Evolutionary conservation across 2,329 filamentous ascomycete species (phyloP).

Genomic region (Elsinoe arachidis): DNA sequence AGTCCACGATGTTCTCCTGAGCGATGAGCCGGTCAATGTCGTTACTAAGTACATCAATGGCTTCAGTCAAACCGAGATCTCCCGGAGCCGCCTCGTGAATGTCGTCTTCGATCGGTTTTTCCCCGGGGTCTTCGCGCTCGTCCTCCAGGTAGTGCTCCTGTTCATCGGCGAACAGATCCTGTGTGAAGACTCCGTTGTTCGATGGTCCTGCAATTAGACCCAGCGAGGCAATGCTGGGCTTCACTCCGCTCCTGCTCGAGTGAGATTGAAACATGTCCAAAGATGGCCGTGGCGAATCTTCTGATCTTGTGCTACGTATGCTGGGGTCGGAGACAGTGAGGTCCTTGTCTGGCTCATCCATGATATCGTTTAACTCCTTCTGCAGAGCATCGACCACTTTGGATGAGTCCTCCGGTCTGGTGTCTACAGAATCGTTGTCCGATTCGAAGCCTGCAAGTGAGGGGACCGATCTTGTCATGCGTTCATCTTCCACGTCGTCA

Average conservation of each 20-base stretch:
- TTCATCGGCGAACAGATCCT: constrained; percentile 87
- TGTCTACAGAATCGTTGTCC: constrained; percentile 55
- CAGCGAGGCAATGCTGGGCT: constrained; percentile 81
- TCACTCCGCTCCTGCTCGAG: constrained; percentile 45
- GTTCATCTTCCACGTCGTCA: constrained; percentile 68
- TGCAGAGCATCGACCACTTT: constrained; percentile 89
- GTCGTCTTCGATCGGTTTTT: constrained; percentile 62
- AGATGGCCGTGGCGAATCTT: constrained; percentile 32
- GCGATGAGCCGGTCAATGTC: constrained; percentile 83
- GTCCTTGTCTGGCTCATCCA: constrained; percentile 62
- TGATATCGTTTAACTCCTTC: constrained; percentile 81
- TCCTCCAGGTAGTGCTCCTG: constrained; percentile 79
- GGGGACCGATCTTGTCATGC: constrained; percentile 65
- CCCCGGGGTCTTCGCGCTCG: constrained; percentile 60
- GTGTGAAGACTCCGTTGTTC: constrained; percentile 83
- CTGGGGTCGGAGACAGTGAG: constrained; percentile 53
- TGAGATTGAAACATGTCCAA: constrained; percentile 43
- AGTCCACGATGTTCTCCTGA: constrained; percentile 86
- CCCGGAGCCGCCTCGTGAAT: constrained; percentile 92
- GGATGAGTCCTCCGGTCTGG: constrained; percentile 54
- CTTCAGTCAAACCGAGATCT: constrained; percentile 85
- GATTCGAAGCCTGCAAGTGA: constrained; percentile 76
- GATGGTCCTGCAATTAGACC: constrained; percentile 82
- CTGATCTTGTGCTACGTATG: constrained; percentile 44
- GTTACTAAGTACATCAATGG: constrained; percentile 75